Conservation (phyloP, 371 early-diverging fungal species). For the Amoeboaphelidium protococcarum region DNA sequence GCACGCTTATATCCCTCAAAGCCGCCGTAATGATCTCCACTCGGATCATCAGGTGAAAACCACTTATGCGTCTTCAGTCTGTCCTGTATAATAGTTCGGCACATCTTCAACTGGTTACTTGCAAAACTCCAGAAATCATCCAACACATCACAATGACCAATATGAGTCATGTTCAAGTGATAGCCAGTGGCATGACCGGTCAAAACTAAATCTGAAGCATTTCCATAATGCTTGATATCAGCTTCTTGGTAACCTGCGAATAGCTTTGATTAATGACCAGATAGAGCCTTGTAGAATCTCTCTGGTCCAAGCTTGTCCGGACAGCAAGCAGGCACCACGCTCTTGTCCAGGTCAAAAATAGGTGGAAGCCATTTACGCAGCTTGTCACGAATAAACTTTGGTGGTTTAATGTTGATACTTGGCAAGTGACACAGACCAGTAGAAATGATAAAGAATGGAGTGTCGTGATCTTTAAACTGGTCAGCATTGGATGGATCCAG, state of each 20-base stretch:
- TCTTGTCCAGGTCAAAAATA: neutral
- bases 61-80: neutral
- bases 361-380: neutral
- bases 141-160: neutral
- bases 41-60: neutral
- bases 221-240: no score
- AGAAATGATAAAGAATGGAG: neutral
- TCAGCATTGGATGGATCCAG: neutral
- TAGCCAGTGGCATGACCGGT: no score
- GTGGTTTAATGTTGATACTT: neutral
- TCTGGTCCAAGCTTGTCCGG: neutral
- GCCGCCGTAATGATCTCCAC: no score
- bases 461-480: neutral
- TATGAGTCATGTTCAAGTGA: neutral
- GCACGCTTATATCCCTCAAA: no score
- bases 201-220: no score
- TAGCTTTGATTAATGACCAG: no score
- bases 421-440: neutral
- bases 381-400: neutral
- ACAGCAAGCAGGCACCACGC: neutral
- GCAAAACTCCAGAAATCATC: neutral
- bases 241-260: no score
- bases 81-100: neutral
- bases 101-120: neutral
- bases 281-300: neutral